Percentiles rank a stretch among this genome's conserved stretches.
phyloP scores from a whole-genome alignment of 2,329 filamentous ascomycete species.

The Dendrostoma leiphaemia region DNA sequence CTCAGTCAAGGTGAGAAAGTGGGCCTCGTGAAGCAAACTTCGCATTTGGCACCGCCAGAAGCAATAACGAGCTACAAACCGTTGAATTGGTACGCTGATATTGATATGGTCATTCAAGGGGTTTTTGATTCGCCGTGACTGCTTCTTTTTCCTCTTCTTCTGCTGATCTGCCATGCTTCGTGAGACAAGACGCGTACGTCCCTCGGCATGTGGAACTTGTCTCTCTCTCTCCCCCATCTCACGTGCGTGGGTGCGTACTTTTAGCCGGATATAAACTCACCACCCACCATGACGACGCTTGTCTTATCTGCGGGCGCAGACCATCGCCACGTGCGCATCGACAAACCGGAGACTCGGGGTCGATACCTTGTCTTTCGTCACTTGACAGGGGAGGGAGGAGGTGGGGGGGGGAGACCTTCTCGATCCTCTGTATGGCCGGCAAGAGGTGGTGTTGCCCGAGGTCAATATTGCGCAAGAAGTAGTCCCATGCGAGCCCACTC shows the following conservation, averaged over 20 bases:
- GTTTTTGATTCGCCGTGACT: no score
- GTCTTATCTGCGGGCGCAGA: background rate
- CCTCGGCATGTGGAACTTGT: no score
- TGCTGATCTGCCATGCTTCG: background rate
- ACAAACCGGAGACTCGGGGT: no score
- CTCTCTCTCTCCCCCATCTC: no score
- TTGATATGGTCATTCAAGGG: background rate
- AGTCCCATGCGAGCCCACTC: background rate
- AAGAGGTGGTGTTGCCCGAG: conserved; percentile 3
- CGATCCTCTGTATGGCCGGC: background rate
- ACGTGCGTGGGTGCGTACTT: background rate
- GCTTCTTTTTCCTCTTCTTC: background rate
- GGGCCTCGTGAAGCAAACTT: background rate
- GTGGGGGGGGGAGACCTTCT: background rate
- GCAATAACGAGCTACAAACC: no score
- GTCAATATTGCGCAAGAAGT: background rate
- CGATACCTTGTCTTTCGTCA: background rate
- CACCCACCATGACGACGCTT: background rate
- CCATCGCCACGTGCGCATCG: background rate
- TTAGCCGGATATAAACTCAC: background rate
- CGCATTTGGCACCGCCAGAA: no score
- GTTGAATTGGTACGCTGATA: no score
- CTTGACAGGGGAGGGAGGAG: background rate
- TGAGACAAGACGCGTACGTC: background rate
- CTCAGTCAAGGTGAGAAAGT: background rate